phyloP scores from a whole-genome alignment of 2,329 filamentous ascomycete species.

The Xylariomycetidae sp. region DNA sequence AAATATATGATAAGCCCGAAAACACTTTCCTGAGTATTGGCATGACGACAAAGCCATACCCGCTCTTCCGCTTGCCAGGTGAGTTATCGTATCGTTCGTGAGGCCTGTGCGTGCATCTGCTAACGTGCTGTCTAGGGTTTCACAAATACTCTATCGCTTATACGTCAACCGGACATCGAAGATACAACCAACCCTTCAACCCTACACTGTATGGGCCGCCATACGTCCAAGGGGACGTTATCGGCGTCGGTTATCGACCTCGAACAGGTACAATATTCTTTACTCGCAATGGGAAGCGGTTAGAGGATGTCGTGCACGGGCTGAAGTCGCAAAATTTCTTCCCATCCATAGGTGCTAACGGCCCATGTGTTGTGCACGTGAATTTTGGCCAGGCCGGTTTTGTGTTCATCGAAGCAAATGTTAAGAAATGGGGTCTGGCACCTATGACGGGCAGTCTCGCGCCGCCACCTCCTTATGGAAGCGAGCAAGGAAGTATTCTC shows the following conservation, averaged over 20 bases:
- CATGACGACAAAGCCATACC: slow-evolving; percentile 95
- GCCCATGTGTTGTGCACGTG: slow-evolving; percentile 87
- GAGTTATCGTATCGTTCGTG: slow-evolving; percentile 2
- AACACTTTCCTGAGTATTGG: slow-evolving; percentile 82
- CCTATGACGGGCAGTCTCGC: slow-evolving; percentile 94
- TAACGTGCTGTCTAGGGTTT: slow-evolving; percentile 57
- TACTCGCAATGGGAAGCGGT: slow-evolving; percentile 94
- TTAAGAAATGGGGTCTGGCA: slow-evolving; percentile 98
- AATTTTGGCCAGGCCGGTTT: slow-evolving; percentile 98
- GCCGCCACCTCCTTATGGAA: slow-evolving; percentile 92
- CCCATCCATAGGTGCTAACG: slow-evolving; percentile 92
- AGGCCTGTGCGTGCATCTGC: too few relatives aligned
- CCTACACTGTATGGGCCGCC: slow-evolving; percentile 75
- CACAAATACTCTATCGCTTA: slow-evolving; percentile 94
- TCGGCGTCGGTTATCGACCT: slow-evolving; percentile 91
- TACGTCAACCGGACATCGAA: slow-evolving; percentile 77
- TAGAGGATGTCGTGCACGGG: slow-evolving; percentile 91
- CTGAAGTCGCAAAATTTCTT: slow-evolving; percentile 96
- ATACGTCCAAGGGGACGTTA: slow-evolving; percentile 89
- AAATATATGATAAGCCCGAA: slow-evolving; percentile 97
- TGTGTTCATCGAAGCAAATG: slow-evolving; percentile 98
- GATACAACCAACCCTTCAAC: slow-evolving; percentile 89
- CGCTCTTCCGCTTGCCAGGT: slow-evolving; percentile 91
- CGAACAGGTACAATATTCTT: slow-evolving; percentile 96
- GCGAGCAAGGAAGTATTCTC: slow-evolving; percentile 92